Evolutionary conservation across 257 asterid genomes (phyloP), one percentile per base, ranked within the genome.

Genomic region (Capsicum rhomboideum): DNA sequence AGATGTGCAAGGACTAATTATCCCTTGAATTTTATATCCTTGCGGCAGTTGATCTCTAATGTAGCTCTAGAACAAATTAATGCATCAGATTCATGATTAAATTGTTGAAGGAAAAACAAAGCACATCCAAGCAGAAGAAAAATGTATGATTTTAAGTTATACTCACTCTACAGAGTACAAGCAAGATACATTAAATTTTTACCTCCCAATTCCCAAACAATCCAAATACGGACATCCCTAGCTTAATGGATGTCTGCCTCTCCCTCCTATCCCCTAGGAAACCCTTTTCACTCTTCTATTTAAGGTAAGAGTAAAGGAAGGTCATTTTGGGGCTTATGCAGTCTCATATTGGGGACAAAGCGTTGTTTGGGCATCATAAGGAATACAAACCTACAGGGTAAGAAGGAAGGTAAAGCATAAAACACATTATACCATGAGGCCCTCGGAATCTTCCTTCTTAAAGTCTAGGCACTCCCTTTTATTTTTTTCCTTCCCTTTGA

Each of bases 1-100:
- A 79, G 98, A 92, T 80, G 98, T 91, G 91, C 99, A 97, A 78
- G 99, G 98, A 82, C 99, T 98, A 89, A 97, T 91, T 83, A 93
- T 90, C 81, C 99, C 99, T 91, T 95, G 99, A 87, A 97, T 84
- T 90, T 95, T 97, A 97, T 92, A 87, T 97, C 99, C 93, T 97
- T 97, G 28, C 98, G 95, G 90, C 98, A 97, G 91, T 89, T 91
- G 90, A 97, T 87, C 92, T 95, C 99, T 87, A 97, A 90, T 31
- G 94, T 90, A 82, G 97, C 99, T 90, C 99, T 97, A 87, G 78
- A 82, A 64, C 37, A 82, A 67, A 28, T 52, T 23, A 50, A 54
- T 16, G 9, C 42, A 40, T 72, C 53, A 58, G 58, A 71, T 49
- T 75, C 44, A 75, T 8, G 37, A 52, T 46, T 23, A 75, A 26